Evolutionary conservation across 306 rosid genomes (phyloP), one percentile per base, ranked within the genome.

Genomic region (Castanopsis chinensis): DNA sequence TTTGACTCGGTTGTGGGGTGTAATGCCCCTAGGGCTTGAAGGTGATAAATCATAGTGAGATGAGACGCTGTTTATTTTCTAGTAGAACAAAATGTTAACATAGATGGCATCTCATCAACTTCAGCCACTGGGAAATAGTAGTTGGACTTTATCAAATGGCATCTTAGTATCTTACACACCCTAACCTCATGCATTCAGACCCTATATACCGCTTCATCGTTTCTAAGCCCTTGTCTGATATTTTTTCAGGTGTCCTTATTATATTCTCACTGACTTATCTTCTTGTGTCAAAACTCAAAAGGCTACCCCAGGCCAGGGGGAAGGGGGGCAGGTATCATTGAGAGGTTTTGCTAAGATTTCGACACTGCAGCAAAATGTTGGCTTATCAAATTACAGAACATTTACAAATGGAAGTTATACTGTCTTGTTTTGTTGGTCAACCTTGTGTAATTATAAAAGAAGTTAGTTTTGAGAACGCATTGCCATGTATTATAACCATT

Each of bases 391-490:
- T 25, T 30, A 68, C 64, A 15, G 56, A 19, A 13, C 28, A 72
- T 19, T 25, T 27, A 56, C n/a, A 10, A 65, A 67, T 67, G 17
- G 32, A 64, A 63, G 54, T 77, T 12, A 9, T 30, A 64, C n/a
- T 30, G 71, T 69, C 7, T 35, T 64, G 25, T 63, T 53, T 72
- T 59, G 55, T 68, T 12, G 56, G 71, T 55, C 78, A 76, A 73
- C 78, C 81, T 64, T 19, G 55, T 37, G 78, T 21, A 49, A 61
- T 30, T 61, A 72, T 23, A 57, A 53, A 49, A 53, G 55, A 52
- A 59, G 73, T 61, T 75, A 27, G 65, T 57, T 19, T 75, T 75
- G n/a, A 18, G 27, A 69, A 59, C 52, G 60, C 19, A 20, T 69
- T 9, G 72, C 23, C 1, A 54, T 45, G 49, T 41, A 3, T 76